Evolutionary conservation across 257 asterid species (phyloP).

Genomic region (Oldenlandia corymbosa): DNA sequence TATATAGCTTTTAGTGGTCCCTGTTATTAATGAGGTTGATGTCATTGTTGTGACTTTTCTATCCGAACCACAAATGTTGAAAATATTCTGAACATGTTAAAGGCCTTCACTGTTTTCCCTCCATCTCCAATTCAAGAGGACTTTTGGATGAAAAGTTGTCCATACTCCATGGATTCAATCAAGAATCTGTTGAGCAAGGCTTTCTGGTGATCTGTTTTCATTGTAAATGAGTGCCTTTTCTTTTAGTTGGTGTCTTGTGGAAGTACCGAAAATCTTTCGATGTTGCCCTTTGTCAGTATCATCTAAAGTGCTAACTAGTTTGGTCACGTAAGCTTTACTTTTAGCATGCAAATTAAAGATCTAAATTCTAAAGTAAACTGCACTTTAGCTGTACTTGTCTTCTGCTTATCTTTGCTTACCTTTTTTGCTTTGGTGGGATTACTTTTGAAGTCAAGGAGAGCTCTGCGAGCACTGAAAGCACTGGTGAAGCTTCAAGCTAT

Average conservation of each 20-base stretch:
- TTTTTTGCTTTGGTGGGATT: not conserved
- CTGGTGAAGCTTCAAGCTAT: slow-evolving; percentile 89
- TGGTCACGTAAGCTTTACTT: not conserved
- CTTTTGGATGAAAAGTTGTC: slow-evolving; percentile 24
- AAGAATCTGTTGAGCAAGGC: too few relatives aligned
- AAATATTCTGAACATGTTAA: not conserved
- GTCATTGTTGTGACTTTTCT: not conserved
- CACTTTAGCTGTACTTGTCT: not conserved
- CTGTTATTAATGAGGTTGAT: not conserved
- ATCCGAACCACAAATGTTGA: slow-evolving; percentile 1
- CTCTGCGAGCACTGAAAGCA: slow-evolving; percentile 75
- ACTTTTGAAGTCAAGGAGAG: slow-evolving; percentile 61
- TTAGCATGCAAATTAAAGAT: not conserved
- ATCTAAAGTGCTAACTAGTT: not conserved
- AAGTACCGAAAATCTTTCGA: slow-evolving; percentile 17
- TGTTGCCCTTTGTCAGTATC: not conserved
- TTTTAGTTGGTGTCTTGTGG: not conserved
- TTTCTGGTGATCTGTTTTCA: too few relatives aligned
- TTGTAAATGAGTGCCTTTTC: slow-evolving; percentile 25
- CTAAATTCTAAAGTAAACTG: not conserved
- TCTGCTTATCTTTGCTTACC: not conserved
- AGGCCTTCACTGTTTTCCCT: slow-evolving; percentile 5
- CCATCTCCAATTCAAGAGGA: slow-evolving; percentile 16
- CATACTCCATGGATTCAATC: too few relatives aligned
- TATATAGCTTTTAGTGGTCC: slow-evolving; percentile 1